A percentile compares a stretch with the other conserved stretches of the same genome.
Evolutionary conservation across 2,329 filamentous ascomycete genomes (phyloP).

Genomic region (Aspergillus neoniger): DNA sequence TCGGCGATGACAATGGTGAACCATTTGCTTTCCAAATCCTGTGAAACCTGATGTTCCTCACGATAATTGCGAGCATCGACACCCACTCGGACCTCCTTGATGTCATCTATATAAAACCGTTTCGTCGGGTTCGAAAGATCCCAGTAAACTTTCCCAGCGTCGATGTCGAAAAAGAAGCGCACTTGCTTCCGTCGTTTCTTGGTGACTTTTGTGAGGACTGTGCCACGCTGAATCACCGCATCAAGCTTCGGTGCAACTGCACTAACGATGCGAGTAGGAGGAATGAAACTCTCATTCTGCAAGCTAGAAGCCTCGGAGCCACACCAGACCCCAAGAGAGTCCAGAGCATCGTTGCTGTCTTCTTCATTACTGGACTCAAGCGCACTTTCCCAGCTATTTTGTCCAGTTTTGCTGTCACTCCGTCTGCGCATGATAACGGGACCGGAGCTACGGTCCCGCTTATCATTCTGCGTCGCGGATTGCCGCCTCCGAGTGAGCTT

Average conservation of each 20-base stretch:
- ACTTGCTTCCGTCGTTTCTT: constrained; percentile 76
- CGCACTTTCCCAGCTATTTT: constrained; percentile 52
- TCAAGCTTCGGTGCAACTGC: constrained; percentile 70
- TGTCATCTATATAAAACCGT: constrained; percentile 90
- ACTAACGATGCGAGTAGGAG: constrained; percentile 37
- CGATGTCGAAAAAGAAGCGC: constrained; percentile 75
- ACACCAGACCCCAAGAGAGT: constrained; percentile 45
- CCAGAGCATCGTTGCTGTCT: constrained; percentile 49
- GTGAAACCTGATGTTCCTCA: constrained; percentile 73
- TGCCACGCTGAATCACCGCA: constrained; percentile 74
- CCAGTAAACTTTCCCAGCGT: constrained; percentile 86
- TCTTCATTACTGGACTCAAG: constrained; percentile 44
- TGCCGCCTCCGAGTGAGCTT: constrained; percentile 70
- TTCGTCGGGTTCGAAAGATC: constrained; percentile 77
- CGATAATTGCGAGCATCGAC: constrained; percentile 85
- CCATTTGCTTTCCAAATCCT: constrained; percentile 70
- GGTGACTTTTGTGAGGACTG: constrained; percentile 76
- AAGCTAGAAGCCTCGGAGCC: constrained; percentile 44
- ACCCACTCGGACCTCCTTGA: constrained; percentile 83
- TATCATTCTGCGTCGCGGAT: constrained; percentile 74
- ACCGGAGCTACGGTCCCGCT: constrained; percentile 83
- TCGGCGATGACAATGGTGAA: constrained; percentile 88
- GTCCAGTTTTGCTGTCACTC: constrained; percentile 83
- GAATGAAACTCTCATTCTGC: constrained; percentile 39
- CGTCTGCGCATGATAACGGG: constrained; percentile 83